Evolutionary conservation across 139 green algal genomes (phyloP), one percentile per base, ranked within the genome.

Genomic region (Chlamydomonas sp.): DNA sequence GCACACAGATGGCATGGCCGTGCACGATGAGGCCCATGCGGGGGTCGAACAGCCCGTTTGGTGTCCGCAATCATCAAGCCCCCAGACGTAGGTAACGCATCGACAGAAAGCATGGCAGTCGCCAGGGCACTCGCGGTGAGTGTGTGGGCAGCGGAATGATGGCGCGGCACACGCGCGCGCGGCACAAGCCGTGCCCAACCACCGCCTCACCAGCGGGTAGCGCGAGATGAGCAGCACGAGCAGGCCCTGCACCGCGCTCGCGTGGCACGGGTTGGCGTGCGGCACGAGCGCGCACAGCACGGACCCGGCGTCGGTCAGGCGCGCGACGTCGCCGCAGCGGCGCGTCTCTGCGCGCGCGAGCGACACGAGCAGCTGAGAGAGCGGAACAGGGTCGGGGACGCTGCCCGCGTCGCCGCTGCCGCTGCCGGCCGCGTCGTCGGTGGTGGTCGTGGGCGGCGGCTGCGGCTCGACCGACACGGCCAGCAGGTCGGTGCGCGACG

Each of bases 241-340:
- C 10, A 90, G 69, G 2, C 71, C 73, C 16, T 79, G 70, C 65
- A 91, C 76, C 1, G 91, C 87, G 5, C 26, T 72, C 3, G 31
- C 34, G 69, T 77, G 49, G 59, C 37, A 70, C 34, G 70, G 75
- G 26, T 67, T 70, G 13, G 63, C 3, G 37, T 13, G 59, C 3
- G 71, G 20, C 65, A 71, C 43, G 50, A 82, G 73, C 30, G 74
- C 70, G 57, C 65, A 71, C 28, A 68, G 58, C 67, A 72, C 26
- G 33, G 50, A 35, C 22, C 31, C 62, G 3, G 71, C 85, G 50
- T 84, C 80, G 38, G 87, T 67, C 61, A 94, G 76, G 26, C 83
- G 75, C 0, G 70, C 37, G 6, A 95, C 79, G 39, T 96, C 90
- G 24, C 29, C 64, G 74, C 85, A 92, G 20, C 72, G 73, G 0